Percentiles rank a stretch among this genome's conserved stretches.
phyloP scores from a whole-genome alignment of 106 monocot species.

The Posidonia australis region DNA sequence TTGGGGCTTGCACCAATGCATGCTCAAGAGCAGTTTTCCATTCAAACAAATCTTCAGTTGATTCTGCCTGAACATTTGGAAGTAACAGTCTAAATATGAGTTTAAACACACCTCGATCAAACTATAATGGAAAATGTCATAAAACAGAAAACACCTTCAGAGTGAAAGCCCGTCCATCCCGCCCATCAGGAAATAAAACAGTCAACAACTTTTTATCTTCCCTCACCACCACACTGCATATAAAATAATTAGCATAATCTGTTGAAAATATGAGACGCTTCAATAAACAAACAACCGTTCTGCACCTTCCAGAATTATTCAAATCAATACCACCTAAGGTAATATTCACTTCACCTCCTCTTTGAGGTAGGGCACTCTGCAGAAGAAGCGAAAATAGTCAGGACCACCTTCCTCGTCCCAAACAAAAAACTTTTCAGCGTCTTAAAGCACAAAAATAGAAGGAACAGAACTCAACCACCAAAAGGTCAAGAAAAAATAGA shows the following conservation, averaged over 20 bases:
- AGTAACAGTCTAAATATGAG: background rate
- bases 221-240: conserved; percentile 83
- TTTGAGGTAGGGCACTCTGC: conserved; percentile 80
- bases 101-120: background rate
- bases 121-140: background rate
- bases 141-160: conserved; percentile 59
- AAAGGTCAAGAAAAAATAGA: too few species aligned
- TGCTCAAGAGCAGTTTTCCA: conserved; percentile 95
- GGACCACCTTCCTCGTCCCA: background rate
- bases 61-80: conserved; percentile 55
- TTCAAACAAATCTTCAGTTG: conserved; percentile 90
- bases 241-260: conserved; percentile 4
- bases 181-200: conserved; percentile 95
- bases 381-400: conserved; percentile 10
- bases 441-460: too few species aligned
- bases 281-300: conserved; percentile 1
- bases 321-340: conserved; percentile 95
- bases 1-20: conserved; percentile 93
- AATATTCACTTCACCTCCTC: conserved; percentile 89
- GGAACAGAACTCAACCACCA: too few species aligned
- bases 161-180: conserved; percentile 97
- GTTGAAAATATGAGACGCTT: background rate
- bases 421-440: background rate
- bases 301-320: conserved; percentile 97
- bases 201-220: conserved; percentile 96